phyloP scores from a whole-genome alignment of 2,329 filamentous ascomycete species.

The Hypoxylon sp. region DNA sequence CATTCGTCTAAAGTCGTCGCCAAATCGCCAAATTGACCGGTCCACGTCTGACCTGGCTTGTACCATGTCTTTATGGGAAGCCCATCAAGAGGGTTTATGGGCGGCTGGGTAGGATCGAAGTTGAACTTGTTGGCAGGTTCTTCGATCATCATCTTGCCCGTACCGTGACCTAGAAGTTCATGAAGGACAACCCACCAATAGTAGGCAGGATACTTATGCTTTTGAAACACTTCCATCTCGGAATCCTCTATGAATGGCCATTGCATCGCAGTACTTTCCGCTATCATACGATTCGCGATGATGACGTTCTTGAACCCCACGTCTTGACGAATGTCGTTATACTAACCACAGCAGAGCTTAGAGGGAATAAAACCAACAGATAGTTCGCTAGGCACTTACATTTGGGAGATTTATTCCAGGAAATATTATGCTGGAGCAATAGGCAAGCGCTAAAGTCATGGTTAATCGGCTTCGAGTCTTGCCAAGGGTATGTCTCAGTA shows the following conservation, averaged over 20 bases:
- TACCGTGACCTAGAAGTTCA: slow-evolving; percentile 75
- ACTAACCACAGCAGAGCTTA: slow-evolving; percentile 51
- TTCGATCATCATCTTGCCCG: slow-evolving; percentile 73
- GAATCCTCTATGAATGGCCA: slow-evolving; percentile 71
- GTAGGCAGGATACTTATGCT: slow-evolving; percentile 75
- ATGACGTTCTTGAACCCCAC: slow-evolving; percentile 77
- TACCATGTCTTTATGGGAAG: slow-evolving; percentile 71
- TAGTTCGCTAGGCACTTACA: slow-evolving; percentile 49
- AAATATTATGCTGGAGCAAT: slow-evolving; percentile 61
- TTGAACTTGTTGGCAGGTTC: slow-evolving; percentile 68
- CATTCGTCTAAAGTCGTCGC: slow-evolving; percentile 74
- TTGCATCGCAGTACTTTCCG: slow-evolving; percentile 62
- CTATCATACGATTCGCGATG: slow-evolving; percentile 70
- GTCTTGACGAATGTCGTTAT: slow-evolving; percentile 70
- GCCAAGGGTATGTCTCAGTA: neutral
- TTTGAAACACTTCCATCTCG: slow-evolving; percentile 73
- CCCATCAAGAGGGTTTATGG: slow-evolving; percentile 68
- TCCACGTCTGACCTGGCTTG: slow-evolving; percentile 75
- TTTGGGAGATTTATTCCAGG: slow-evolving; percentile 62
- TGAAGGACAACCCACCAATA: slow-evolving; percentile 81
- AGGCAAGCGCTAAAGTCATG: slow-evolving; percentile 57
- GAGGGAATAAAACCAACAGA: neutral
- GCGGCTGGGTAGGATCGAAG: slow-evolving; percentile 71
- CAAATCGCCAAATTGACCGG: slow-evolving; percentile 70
- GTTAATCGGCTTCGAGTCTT: neutral